Percentiles rank a stretch among this genome's conserved stretches.
phyloP scores from a whole-genome alignment of 345 rosid genomes.

The Eucalyptus brandiana region DNA sequence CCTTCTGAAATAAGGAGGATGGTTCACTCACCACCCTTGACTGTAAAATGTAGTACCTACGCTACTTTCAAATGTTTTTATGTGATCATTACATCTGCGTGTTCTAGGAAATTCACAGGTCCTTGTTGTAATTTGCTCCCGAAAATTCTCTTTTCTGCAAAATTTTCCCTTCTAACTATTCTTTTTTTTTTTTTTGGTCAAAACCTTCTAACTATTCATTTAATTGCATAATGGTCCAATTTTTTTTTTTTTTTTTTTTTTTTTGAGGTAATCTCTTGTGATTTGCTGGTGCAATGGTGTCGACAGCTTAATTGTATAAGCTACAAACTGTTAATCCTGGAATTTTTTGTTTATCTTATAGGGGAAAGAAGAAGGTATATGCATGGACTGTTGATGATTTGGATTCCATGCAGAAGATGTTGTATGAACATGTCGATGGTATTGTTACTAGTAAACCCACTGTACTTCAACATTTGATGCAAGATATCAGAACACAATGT shows the following conservation, averaged over 20 bases:
- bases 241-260: no score
- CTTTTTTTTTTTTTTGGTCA: not conserved
- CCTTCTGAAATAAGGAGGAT: not conserved
- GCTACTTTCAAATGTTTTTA: not conserved
- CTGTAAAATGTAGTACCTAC: not conserved
- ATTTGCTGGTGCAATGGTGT: not conserved
- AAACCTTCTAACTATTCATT: not conserved
- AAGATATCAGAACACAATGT: slow-evolving; percentile 58
- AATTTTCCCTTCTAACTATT: not conserved
- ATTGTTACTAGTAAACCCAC: slow-evolving; percentile 70
- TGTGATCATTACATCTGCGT: not conserved
- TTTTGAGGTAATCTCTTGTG: not conserved
- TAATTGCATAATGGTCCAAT: not conserved
- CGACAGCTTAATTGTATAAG: not conserved
- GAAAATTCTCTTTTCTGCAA: not conserved
- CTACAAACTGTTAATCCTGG: not conserved
- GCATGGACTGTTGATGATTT: slow-evolving; percentile 89
- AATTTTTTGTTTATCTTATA: slow-evolving; percentile 5
- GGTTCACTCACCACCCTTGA: not conserved
- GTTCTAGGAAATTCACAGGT: not conserved
- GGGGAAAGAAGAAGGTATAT: slow-evolving; percentile 63
- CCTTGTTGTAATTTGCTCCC: not conserved
- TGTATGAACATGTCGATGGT: slow-evolving; percentile 54
- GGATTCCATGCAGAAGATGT: slow-evolving; percentile 65
- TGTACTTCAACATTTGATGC: slow-evolving; percentile 53